A percentile compares a stretch with the other conserved stretches of the same genome.
These are phyloP conservation scores for Trypanosoma mega DNA, from an alignment of 208 protist species.

Conservation along the genomic window DNA sequence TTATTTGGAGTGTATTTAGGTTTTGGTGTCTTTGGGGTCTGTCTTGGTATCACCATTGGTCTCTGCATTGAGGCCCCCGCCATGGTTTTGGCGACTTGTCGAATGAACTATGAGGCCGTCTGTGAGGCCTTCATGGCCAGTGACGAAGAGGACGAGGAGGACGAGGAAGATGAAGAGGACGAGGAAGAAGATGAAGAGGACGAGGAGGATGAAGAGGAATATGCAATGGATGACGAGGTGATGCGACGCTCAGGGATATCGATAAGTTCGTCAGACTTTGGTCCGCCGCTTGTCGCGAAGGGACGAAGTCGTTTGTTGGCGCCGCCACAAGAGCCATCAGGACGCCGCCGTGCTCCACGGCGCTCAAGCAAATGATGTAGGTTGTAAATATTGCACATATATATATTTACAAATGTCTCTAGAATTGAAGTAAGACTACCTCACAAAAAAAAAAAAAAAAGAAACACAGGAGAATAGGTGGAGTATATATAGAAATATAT, in stretches of 20 bases:
- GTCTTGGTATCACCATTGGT: constrained; percentile 72
- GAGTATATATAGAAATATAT: too few relatives aligned
- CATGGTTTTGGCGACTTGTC: constrained; percentile 59
- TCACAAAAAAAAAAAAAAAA: too few relatives aligned
- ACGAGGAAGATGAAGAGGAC: constrained; percentile 35
- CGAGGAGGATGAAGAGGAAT: constrained; percentile 54
- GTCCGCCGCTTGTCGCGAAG: not conserved
- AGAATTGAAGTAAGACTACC: too few relatives aligned
- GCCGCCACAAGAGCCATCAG: not conserved
- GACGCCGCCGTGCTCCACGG: too few relatives aligned
- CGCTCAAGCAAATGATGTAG: too few relatives aligned
- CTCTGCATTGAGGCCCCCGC: constrained; percentile 78
- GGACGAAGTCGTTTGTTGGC: not conserved
- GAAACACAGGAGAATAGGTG: too few relatives aligned
- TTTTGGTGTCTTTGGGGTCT: constrained; percentile 68
- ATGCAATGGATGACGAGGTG: constrained; percentile 69
- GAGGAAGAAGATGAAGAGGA: constrained; percentile 51
- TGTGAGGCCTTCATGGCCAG: constrained; percentile 65
- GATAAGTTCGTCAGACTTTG: constrained; percentile 12
- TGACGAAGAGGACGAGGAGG: constrained; percentile 53
- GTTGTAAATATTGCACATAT: too few relatives aligned
- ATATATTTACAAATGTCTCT: too few relatives aligned
- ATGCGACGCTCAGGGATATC: constrained; percentile 79
- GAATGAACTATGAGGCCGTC: constrained; percentile 60
- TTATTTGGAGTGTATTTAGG: constrained; percentile 54